phyloP scores from a whole-genome alignment of 2,329 filamentous ascomycete species.

The Madurella mycetomatis region DNA sequence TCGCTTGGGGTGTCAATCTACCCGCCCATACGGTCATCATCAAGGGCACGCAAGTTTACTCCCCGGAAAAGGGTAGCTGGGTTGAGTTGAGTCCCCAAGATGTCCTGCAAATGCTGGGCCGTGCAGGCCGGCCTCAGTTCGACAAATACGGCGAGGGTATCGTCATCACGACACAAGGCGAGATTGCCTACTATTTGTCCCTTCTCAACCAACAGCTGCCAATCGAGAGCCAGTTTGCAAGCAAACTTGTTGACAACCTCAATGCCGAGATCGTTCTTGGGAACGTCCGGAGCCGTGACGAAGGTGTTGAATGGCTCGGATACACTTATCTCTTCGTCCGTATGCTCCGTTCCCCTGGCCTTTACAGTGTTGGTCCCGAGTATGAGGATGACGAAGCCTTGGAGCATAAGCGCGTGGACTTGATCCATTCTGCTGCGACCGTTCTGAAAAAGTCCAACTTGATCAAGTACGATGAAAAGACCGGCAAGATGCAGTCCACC shows the following conservation, averaged over 20 bases:
- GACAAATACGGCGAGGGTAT: conserved; percentile 98
- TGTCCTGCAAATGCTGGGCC: conserved; percentile 96
- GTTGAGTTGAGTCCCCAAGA: conserved; percentile 96
- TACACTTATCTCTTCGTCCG: conserved; percentile 98
- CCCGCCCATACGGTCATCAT: conserved; percentile 98
- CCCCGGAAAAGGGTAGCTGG: conserved; percentile 97
- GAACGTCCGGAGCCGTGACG: conserved; percentile 85
- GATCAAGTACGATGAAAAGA: conserved; percentile 93
- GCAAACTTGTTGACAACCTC: conserved; percentile 88
- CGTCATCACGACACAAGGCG: conserved; percentile 91
- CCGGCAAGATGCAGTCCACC: conserved; percentile 80
- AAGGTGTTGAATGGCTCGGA: conserved; percentile 97
- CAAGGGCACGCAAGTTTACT: conserved; percentile 97
- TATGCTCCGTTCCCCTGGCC: conserved; percentile 89
- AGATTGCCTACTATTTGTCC: conserved; percentile 96
- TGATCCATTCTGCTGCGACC: conserved; percentile 88
- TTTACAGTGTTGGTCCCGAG: conserved; percentile 94
- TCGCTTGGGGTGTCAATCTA: conserved; percentile 98
- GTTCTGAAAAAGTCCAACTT: conserved; percentile 84
- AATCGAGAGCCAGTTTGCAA: conserved; percentile 94
- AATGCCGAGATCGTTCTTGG: conserved; percentile 96
- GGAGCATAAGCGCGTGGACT: conserved; percentile 95
- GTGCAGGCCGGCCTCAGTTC: conserved; percentile 92
- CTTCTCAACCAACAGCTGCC: conserved; percentile 95
- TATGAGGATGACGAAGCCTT: conserved; percentile 89